phyloP scores from a whole-genome alignment of 345 rosid species.

The Eucalyptus paniculata region DNA sequence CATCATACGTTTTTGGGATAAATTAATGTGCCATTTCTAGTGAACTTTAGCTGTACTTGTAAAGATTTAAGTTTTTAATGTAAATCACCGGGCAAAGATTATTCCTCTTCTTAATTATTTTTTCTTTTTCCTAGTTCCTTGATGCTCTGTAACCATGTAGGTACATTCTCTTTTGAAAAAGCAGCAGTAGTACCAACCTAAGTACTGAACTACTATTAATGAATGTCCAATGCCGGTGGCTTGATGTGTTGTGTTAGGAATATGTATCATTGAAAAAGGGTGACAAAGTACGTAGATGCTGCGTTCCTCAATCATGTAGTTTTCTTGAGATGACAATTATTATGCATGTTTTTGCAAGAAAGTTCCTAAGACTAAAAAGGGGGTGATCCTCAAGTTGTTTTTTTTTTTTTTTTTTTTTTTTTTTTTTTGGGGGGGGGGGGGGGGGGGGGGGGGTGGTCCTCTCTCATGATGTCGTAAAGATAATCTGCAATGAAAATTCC shows the following conservation, averaged over 20 bases:
- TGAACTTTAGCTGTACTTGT: background rate
- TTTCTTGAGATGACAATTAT: background rate
- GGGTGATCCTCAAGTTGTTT: background rate
- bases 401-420: too few species aligned
- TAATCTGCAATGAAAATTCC: background rate
- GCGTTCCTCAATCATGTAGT: background rate
- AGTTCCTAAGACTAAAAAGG: background rate
- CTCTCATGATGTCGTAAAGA: background rate
- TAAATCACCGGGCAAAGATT: background rate
- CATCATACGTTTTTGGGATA: background rate
- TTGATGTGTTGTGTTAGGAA: background rate
- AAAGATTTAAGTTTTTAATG: background rate
- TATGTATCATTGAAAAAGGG: background rate
- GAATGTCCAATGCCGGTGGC: background rate
- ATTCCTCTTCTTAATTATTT: background rate
- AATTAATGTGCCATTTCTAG: background rate
- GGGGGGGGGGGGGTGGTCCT: background rate
- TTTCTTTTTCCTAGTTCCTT: background rate
- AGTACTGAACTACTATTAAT: background rate
- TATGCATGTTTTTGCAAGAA: background rate
- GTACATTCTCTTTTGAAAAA: background rate
- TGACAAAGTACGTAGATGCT: background rate
- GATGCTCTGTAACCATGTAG: background rate
- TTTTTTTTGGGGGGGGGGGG: too few species aligned
- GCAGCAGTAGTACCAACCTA: background rate